These are phyloP conservation scores for Dipodascus albidus DNA, from an alignment of 805 yeast species.

Conservation along the genomic window DNA sequence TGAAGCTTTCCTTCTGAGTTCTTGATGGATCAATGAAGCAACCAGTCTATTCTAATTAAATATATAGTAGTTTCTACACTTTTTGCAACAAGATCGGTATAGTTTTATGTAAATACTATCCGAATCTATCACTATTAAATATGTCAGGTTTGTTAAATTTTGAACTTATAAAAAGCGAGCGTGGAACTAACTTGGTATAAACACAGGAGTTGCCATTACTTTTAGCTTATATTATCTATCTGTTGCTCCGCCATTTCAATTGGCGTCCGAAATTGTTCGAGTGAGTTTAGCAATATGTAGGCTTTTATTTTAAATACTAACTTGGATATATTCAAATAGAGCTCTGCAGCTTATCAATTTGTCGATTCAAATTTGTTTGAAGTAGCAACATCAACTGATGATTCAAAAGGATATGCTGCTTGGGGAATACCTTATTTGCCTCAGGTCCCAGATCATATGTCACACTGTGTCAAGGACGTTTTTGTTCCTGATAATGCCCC, in stretches of 20 bases:
- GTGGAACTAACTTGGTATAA: too few species aligned
- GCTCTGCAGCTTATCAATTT: not conserved
- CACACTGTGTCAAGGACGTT: not conserved
- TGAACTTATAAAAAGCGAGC: too few species aligned
- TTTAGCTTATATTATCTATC: constrained; percentile 1
- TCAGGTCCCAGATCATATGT: not conserved
- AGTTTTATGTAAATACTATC: too few species aligned
- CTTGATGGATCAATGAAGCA: not conserved
- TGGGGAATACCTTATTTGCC: constrained; percentile 1
- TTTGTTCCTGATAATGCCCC: not conserved
- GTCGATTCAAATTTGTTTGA: not conserved
- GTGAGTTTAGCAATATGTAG: not conserved
- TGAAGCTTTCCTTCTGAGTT: too few species aligned
- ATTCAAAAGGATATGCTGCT: not conserved
- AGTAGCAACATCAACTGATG: not conserved
- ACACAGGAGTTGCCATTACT: not conserved
- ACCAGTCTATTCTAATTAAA: too few species aligned
- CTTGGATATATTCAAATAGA: not conserved
- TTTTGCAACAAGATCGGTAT: too few species aligned
- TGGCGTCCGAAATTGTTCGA: constrained; percentile 1
- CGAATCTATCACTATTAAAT: too few species aligned
- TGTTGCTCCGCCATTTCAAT: not conserved
- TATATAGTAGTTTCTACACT: too few species aligned
- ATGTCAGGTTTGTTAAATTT: too few species aligned
- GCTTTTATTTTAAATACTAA: not conserved